Conservation (phyloP, 257 asterid genomes). For the Oldenlandia corymbosa region DNA sequence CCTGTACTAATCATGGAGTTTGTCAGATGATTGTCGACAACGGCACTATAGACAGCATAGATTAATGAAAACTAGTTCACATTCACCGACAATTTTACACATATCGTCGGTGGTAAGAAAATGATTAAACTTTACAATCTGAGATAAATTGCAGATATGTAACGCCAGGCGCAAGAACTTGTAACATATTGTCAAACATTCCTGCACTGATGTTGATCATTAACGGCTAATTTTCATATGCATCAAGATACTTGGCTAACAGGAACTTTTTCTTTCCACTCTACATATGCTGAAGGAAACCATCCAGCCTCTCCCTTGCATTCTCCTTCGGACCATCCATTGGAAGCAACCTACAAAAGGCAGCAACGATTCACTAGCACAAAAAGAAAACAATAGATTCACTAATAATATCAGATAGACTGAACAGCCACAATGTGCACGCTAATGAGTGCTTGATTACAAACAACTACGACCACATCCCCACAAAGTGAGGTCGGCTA, state of each 20-base stretch:
- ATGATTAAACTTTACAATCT: slow-evolving; percentile 1
- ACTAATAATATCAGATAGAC: background rate
- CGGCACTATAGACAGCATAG: too few species aligned
- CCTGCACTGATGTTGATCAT: slow-evolving; percentile 2
- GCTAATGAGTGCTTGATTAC: too few species aligned
- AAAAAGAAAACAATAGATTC: slow-evolving; percentile 1
- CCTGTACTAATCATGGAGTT: too few species aligned
- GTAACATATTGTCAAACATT: slow-evolving; percentile 1
- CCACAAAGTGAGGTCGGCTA: too few species aligned
- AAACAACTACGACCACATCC: too few species aligned
- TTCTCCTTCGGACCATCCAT: slow-evolving; percentile 99
- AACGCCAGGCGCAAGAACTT: background rate
- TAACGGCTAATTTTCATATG: slow-evolving; percentile 17
- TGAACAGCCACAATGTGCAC: too few species aligned
- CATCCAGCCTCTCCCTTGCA: slow-evolving; percentile 80
- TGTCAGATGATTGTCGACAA: too few species aligned
- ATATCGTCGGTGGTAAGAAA: too few species aligned
- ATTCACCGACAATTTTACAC: too few species aligned
- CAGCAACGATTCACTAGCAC: background rate
- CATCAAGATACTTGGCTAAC: slow-evolving; percentile 30
- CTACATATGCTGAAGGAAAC: slow-evolving; percentile 92
- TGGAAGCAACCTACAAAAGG: slow-evolving; percentile 44
- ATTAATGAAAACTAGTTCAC: too few species aligned
- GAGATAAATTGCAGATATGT: background rate
- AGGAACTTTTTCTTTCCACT: slow-evolving; percentile 36